These are phyloP conservation scores for Usnea hakonensis DNA, from an alignment of 495 filamentous ascomycete species.

Conservation along the genomic window DNA sequence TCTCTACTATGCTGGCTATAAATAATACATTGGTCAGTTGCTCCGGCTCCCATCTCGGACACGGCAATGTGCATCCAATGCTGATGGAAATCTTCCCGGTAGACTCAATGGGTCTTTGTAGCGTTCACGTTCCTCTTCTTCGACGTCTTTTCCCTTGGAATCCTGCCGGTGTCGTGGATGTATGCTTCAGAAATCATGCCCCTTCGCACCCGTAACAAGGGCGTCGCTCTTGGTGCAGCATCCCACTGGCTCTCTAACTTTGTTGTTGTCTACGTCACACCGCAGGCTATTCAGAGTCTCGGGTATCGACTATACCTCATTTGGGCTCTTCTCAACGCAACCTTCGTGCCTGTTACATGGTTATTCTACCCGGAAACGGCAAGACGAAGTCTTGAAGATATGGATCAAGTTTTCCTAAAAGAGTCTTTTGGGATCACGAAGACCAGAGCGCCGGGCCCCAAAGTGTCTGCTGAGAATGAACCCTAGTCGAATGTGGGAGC, in stretches of 20 bases:
- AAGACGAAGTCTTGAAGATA: slow-evolving; percentile 27
- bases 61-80: neutral
- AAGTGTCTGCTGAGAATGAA: no score
- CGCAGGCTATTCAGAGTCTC: slow-evolving; percentile 34
- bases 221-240: slow-evolving; percentile 37
- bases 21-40: slow-evolving; percentile 23
- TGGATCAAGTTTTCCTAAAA: slow-evolving; percentile 23
- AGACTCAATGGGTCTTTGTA: slow-evolving; percentile 31
- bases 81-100: neutral
- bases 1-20: slow-evolving; percentile 38
- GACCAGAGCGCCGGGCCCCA: no score
- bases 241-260: slow-evolving; percentile 45
- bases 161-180: slow-evolving; percentile 55
- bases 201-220: slow-evolving; percentile 63
- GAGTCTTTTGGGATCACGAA: slow-evolving; percentile 21
- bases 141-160: slow-evolving; percentile 52
- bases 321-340: slow-evolving; percentile 31
- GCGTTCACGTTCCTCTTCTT: slow-evolving; percentile 53
- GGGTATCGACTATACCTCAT: slow-evolving; percentile 35
- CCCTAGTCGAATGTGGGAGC: no score
- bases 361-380: slow-evolving; percentile 52
- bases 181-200: slow-evolving; percentile 73
- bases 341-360: slow-evolving; percentile 54
- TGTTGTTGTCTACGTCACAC: slow-evolving; percentile 42
- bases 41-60: slow-evolving; percentile 8